Conservation (phyloP, 2,329 filamentous ascomycete species). For the Botrytis medusae region DNA sequence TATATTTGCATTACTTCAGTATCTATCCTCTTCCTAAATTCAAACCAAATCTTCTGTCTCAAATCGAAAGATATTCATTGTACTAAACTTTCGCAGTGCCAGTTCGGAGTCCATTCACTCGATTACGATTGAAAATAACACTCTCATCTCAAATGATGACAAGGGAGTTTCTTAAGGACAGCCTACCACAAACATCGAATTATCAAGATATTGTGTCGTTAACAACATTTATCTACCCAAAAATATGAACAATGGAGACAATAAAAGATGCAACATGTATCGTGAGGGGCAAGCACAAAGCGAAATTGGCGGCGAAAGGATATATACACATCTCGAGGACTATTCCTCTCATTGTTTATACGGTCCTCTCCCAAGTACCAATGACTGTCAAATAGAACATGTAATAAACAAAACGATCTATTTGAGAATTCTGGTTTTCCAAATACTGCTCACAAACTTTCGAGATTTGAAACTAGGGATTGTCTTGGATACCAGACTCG, state of each 20-base stretch:
- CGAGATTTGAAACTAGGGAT: neutral
- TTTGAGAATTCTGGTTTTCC: neutral
- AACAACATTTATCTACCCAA: neutral
- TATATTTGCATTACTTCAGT: neutral
- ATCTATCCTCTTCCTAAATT: neutral
- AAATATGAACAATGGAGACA: neutral
- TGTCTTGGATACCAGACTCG: neutral
- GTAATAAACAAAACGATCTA: neutral
- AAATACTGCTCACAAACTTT: neutral
- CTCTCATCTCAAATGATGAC: neutral
- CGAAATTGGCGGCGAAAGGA: neutral
- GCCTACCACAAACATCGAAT: neutral
- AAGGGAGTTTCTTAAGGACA: neutral
- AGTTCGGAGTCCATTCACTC: neutral
- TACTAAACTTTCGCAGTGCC: neutral
- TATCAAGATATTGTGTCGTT: neutral
- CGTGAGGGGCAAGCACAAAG: neutral
- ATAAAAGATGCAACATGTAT: neutral
- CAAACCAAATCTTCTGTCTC: neutral
- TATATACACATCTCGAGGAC: neutral
- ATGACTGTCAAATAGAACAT: neutral
- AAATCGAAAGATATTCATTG: neutral
- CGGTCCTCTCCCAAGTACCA: neutral
- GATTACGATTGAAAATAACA: neutral
- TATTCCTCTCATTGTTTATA: neutral